Conservation (phyloP, 2,329 filamentous ascomycete genomes). For the Aureobasidium vineae region DNA sequence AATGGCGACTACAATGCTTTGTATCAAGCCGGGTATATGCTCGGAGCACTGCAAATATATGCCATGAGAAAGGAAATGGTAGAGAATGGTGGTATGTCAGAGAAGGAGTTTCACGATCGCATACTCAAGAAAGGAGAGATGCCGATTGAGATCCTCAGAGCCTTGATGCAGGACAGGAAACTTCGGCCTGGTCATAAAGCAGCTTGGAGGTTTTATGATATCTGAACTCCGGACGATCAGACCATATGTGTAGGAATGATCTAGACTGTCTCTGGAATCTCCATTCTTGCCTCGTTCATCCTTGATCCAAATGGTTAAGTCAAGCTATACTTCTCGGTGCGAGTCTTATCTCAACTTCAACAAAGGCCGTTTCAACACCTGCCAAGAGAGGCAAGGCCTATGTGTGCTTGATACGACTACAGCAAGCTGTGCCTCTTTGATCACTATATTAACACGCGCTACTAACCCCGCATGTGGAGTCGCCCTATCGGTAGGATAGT, state of each 20-base stretch:
- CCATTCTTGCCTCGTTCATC: neutral
- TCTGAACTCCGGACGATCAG: neutral
- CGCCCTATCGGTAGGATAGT: neutral
- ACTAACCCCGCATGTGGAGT: neutral
- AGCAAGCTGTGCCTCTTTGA: neutral
- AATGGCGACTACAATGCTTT: slow-evolving; percentile 57
- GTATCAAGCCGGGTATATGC: slow-evolving; percentile 61
- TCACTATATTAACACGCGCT: neutral
- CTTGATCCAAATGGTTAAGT: neutral
- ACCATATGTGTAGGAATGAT: too few relatives aligned
- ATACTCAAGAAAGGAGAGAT: slow-evolving; percentile 54
- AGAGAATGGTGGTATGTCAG: slow-evolving; percentile 40
- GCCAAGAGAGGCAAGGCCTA: neutral
- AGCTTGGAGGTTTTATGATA: slow-evolving; percentile 52
- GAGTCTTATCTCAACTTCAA: neutral
- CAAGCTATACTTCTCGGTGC: neutral
- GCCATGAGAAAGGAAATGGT: slow-evolving; percentile 53
- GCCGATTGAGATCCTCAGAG: slow-evolving; percentile 56
- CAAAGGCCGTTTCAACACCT: neutral
- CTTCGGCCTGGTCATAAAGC: slow-evolving; percentile 49
- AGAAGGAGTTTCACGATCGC: slow-evolving; percentile 58
- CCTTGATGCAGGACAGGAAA: slow-evolving; percentile 46
- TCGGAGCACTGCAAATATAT: slow-evolving; percentile 58
- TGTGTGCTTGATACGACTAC: neutral
- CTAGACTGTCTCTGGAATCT: neutral